Base-by-base conservation (phyloP, 495 filamentous ascomycete species). In the Ascodesmis nigricans region DNA sequence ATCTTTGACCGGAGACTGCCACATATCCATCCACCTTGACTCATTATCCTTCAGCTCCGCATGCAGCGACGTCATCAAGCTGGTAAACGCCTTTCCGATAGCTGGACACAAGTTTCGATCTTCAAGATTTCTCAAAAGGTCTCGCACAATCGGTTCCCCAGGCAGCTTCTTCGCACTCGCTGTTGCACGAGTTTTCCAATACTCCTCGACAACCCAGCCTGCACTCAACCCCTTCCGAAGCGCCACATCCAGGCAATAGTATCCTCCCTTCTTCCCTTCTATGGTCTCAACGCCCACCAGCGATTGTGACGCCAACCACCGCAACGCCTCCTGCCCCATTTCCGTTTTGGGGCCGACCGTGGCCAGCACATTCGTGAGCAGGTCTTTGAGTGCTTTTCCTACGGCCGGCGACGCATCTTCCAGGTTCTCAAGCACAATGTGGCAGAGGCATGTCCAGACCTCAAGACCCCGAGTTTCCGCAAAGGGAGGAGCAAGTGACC, bases 351-450 rank as follows among this genome's bases (percentile, higher is more conserved):
- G 4, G 14, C n/a, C 26, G 8, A 30, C 11, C 3, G 8, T 23
- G 2, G 25, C 13, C n/a, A 52, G 35, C 5, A 36, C n/a, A 24
- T 46, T 44, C 13, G 20, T 21, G 1, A 52, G 21, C 1, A 52
- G 40, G 33, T 47, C 47, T 18, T 52, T 50, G 5, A 50, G 47
- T 10, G 46, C 46, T 8, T 50, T 50, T 3, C 37, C 33, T 3
- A 50, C 33, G 17, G 25, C 37, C n/a, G 41, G 28, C 4, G 39
- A 24, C 24, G 47, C 47, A 23, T 42, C 38, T 27, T 49, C 47
- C 23, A 49, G 49, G 14, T 42, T 14, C 4, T 28, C 11, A 6
- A 48, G 29, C 7, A 44, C 9, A 9, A 50, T 8, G 10, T 43
- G 14, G 23, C 23, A 11, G 1, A 48, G n/a, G 7, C 28, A 11